These are phyloP conservation scores for Leccinum fuscescens DNA, from an alignment of 1,284 basidiomycete genomes.

Conservation along the genomic window DNA sequence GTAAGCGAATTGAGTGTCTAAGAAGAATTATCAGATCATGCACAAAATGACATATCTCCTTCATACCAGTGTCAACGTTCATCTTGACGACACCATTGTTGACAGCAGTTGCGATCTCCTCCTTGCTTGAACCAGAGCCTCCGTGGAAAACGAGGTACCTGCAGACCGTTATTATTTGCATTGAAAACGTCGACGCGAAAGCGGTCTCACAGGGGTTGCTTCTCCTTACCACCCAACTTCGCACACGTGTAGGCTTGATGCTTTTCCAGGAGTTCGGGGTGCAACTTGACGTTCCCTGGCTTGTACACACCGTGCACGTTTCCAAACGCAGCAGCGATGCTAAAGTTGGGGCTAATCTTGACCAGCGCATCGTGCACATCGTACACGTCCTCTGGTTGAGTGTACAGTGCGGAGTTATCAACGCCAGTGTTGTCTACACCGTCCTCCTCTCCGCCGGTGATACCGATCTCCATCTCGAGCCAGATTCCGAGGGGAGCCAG, in stretches of 20 bases:
- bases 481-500: conserved; percentile 92
- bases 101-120: conserved; percentile 95
- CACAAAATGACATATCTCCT: too few species aligned
- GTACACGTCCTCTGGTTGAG: conserved; percentile 95
- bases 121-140: conserved; percentile 95
- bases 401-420: conserved; percentile 94
- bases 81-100: conserved; percentile 94
- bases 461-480: conserved; percentile 99
- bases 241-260: conserved; percentile 83
- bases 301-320: conserved; percentile 90
- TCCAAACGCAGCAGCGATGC: conserved; percentile 84
- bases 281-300: conserved; percentile 82
- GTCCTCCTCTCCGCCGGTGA: conserved; percentile 99
- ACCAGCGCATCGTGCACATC: conserved; percentile 87
- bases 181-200: neutral
- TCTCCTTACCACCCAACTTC: conserved; percentile 66
- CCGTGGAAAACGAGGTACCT: conserved; percentile 99
- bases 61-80: conserved; percentile 85
- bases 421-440: conserved; percentile 96
- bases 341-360: conserved; percentile 91
- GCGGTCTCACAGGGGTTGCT: conserved; percentile 78
- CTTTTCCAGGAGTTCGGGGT: conserved; percentile 89
- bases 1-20: conserved; percentile 91
- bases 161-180: neutral
- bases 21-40: conserved; percentile 9